Conservation (phyloP, 805 yeast genomes). For the Starmera caribaea region DNA sequence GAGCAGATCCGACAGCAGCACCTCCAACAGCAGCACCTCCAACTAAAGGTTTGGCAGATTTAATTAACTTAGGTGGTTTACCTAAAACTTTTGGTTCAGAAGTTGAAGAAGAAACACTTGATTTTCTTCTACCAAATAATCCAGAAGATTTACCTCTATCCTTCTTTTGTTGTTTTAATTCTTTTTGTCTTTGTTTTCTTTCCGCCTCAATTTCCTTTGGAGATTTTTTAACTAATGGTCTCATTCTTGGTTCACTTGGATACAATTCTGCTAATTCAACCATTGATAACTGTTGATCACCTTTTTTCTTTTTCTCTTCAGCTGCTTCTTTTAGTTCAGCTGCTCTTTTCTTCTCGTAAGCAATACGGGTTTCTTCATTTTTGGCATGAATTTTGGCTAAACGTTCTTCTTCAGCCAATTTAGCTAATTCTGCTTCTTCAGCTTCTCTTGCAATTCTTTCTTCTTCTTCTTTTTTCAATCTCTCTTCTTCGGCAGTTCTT, state of each 20-base stretch:
- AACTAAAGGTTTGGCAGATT: not conserved
- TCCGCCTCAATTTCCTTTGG: not conserved
- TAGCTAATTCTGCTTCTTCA: not conserved
- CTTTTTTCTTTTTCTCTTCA: not conserved
- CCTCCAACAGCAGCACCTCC: not conserved
- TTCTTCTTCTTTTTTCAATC: slow-evolving; percentile 4
- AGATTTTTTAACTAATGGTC: not conserved
- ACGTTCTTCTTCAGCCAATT: not conserved
- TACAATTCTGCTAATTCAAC: not conserved
- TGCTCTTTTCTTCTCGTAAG: not conserved
- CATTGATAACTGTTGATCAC: not conserved
- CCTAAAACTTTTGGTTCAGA: too few relatives aligned
- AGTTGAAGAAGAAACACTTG: not conserved
- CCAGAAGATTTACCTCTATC: not conserved
- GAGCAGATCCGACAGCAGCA: not conserved
- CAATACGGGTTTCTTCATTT: not conserved
- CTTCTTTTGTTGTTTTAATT: not conserved
- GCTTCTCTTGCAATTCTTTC: not conserved
- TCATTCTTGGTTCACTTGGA: not conserved
- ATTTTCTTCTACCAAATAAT: not conserved
- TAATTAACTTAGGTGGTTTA: too few relatives aligned
- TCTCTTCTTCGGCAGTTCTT: slow-evolving; percentile 1
- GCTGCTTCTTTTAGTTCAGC: not conserved
- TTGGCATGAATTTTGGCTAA: not conserved
- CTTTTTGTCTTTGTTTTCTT: not conserved